These are phyloP conservation scores for Capsella rubella DNA, from an alignment of 441 rosid genomes.

Conservation along the genomic window DNA sequence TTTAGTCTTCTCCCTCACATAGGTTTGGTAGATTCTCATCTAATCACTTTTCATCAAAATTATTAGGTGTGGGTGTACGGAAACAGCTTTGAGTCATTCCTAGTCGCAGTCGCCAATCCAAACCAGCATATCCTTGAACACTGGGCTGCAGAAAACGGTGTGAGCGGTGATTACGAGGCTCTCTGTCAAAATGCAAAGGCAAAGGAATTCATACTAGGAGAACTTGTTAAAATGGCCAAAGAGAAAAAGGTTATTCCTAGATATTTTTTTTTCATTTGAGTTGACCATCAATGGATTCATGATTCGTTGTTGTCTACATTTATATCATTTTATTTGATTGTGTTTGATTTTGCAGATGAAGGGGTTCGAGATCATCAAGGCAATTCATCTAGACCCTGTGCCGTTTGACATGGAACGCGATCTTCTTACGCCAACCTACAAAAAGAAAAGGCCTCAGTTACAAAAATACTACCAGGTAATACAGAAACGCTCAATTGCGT, in stretches of 20 bases:
- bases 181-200: conserved; percentile 74
- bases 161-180: conserved; percentile 66
- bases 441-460: conserved; percentile 95
- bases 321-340: background rate
- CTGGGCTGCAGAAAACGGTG: conserved; percentile 76
- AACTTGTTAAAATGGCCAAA: conserved; percentile 79
- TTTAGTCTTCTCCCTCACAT: background rate
- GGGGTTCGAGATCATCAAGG: conserved; percentile 88
- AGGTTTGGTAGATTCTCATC: conserved; percentile 12
- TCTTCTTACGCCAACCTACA: conserved; percentile 90
- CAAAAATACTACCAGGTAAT: conserved; percentile 85
- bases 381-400: conserved; percentile 84
- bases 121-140: conserved; percentile 69
- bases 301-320: background rate
- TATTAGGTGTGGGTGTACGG: conserved; percentile 95
- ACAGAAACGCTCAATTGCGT: background rate
- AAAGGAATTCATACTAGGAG: conserved; percentile 68
- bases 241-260: conserved; percentile 63
- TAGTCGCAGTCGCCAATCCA: conserved; percentile 83
- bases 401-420: conserved; percentile 92
- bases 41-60: conserved; percentile 9
- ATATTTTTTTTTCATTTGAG: background rate
- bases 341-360: conserved; percentile 65
- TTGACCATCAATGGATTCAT: background rate
- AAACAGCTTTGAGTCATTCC: conserved; percentile 90